Percentiles rank a stretch among this genome's conserved stretches.
Conservation (phyloP, 2,329 filamentous ascomycete genomes). For the Fusarium mexicanum region DNA sequence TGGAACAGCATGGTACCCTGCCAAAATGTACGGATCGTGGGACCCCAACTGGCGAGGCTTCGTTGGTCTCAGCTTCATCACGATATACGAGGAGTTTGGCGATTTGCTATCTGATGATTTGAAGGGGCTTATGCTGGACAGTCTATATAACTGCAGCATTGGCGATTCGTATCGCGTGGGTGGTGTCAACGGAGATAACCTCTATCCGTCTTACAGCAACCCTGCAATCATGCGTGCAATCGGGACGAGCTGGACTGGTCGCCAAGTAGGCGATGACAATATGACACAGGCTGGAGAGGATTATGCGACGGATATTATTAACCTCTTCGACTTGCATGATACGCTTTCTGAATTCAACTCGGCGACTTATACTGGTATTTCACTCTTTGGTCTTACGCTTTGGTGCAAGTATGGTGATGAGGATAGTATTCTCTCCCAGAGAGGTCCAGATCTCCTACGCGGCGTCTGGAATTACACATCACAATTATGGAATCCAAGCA, state of each 20-base stretch:
- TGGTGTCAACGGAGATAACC: slow-evolving; percentile 66
- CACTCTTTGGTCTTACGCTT: slow-evolving; percentile 63
- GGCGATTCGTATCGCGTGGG: slow-evolving; percentile 54
- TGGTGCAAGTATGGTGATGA: slow-evolving; percentile 59
- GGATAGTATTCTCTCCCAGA: slow-evolving; percentile 54
- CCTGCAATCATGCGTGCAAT: slow-evolving; percentile 68
- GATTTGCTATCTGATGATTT: background rate
- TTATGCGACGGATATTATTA: slow-evolving; percentile 63
- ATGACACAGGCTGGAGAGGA: slow-evolving; percentile 66
- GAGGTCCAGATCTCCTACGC: slow-evolving; percentile 60
- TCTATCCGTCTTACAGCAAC: slow-evolving; percentile 69
- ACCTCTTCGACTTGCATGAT: slow-evolving; percentile 62
- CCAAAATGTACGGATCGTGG: slow-evolving; percentile 14
- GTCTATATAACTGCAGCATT: slow-evolving; percentile 9
- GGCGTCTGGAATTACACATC: slow-evolving; percentile 61
- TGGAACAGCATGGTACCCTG: slow-evolving; percentile 16
- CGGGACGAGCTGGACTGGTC: slow-evolving; percentile 65
- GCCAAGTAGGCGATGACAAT: slow-evolving; percentile 60
- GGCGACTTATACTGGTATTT: slow-evolving; percentile 69
- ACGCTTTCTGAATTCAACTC: slow-evolving; percentile 70
- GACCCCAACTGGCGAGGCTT: slow-evolving; percentile 24
- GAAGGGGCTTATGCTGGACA: slow-evolving; percentile 15
- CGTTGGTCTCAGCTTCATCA: slow-evolving; percentile 19
- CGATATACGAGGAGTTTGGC: slow-evolving; percentile 18
- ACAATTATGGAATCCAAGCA: slow-evolving; percentile 63